phyloP scores from a whole-genome alignment of 768 basidiomycete genomes.

The Paxillus rubicundulus region DNA sequence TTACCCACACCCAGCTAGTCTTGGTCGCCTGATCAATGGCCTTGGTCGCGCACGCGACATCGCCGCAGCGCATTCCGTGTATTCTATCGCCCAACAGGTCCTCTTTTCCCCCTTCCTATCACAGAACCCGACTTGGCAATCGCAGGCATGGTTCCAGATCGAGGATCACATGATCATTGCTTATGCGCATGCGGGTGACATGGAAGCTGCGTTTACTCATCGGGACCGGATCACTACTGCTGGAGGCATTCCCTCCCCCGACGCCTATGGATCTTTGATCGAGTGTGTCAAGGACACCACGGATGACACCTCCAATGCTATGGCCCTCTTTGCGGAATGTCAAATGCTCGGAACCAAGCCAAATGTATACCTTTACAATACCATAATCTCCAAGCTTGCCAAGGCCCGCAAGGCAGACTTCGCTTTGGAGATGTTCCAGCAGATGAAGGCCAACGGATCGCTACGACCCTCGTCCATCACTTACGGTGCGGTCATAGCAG shows the following conservation, averaged over 20 bases:
- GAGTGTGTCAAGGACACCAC: slow-evolving; percentile 89
- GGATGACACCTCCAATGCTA: slow-evolving; percentile 87
- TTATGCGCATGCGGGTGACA: slow-evolving; percentile 74
- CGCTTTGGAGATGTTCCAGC: slow-evolving; percentile 82
- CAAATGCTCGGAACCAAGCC: slow-evolving; percentile 65
- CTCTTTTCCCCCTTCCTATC: slow-evolving; percentile 43
- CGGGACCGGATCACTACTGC: slow-evolving; percentile 73
- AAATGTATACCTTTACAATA: slow-evolving; percentile 93
- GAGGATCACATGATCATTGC: slow-evolving; percentile 92
- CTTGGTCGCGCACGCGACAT: slow-evolving; percentile 64
- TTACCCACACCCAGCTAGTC: slow-evolving; percentile 48
- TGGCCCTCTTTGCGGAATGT: slow-evolving; percentile 81
- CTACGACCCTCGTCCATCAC: slow-evolving; percentile 81
- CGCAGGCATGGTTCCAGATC: slow-evolving; percentile 65
- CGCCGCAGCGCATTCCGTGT: slow-evolving; percentile 61
- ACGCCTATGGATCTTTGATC: slow-evolving; percentile 91
- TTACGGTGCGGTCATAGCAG: slow-evolving; percentile 91
- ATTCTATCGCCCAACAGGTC: slow-evolving; percentile 63
- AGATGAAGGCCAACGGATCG: slow-evolving; percentile 66
- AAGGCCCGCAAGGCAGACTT: slow-evolving; percentile 92
- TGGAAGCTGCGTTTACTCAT: slow-evolving; percentile 79
- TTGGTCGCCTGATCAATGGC: slow-evolving; percentile 64
- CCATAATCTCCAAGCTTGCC: slow-evolving; percentile 92
- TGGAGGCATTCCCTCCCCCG: slow-evolving; percentile 76
- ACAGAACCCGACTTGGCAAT: slow-evolving; percentile 45